Evolutionary conservation across 768 basidiomycete genomes (phyloP), one percentile per base, ranked within the genome.

Genomic region (Chalciporus piperatus): DNA sequence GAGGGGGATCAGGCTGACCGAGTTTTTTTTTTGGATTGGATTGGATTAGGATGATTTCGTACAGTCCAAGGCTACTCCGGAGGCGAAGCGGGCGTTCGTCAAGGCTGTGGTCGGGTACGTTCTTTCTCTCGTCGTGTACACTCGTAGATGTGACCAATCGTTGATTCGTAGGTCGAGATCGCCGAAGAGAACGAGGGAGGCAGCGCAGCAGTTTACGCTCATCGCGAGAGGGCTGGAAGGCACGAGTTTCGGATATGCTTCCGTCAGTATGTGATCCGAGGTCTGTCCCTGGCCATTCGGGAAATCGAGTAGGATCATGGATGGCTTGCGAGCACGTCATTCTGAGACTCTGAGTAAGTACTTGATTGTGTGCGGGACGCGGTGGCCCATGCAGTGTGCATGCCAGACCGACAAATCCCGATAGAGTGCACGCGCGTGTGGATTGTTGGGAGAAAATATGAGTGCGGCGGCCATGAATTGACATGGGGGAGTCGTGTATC

Each of bases 151-250:
- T n/a, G n/a, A n/a, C n/a, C n/a, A n/a, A n/a, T n/a, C n/a, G n/a
- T n/a, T n/a, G n/a, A n/a, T n/a, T n/a, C n/a, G 10, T 48, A 89
- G 89, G 23, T 83, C 89, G 32, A 78, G 89, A 38, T 87, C 87
- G 16, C 71, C 83, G 3, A 87, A 85, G 63, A 78, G 76, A 57
- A 91, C 85, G 32, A 75, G 87, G 55, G 92, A 93, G 35, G 92
- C 92, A 0, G 84, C 91, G 11, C 84, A 92, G 57, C 89, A 95
- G 55, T 94, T 96, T 67, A 86, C 87, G 1, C 75, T 96, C 0
- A 79, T 96, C 17, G 87, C 91, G 11, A 72, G 92, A 61, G 92
- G 92, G 3, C 68, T 94, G 50, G 90, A 91, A 58, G 89, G 87
- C 8, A 87, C 91, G 9, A 85, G 81, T 54, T 95, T 94, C 67